Evolutionary conservation across 192 early-diverging fungal species (phyloP), one percentile per base, ranked within the genome.

Genomic region (Dispira parvispora): DNA sequence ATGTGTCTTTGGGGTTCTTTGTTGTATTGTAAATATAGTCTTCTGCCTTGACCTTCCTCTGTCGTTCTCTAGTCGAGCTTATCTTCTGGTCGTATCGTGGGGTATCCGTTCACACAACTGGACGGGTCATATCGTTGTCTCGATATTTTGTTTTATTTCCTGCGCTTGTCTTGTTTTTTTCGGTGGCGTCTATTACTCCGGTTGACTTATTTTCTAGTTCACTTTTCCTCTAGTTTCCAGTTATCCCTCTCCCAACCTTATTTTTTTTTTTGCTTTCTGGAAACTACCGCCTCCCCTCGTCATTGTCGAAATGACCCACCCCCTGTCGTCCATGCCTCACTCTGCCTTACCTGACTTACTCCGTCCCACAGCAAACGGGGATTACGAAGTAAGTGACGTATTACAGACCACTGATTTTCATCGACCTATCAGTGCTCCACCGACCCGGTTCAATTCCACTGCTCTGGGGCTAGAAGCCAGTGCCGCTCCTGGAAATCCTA

Each of bases 351-450:
- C 18, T 11, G 46, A 18, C 18, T 18, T 18, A 18, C 11, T 18
- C 46, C n/a, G n/a, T n/a, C n/a, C n/a, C n/a, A n/a, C n/a, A n/a
- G n/a, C n/a, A n/a, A n/a, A n/a, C n/a, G n/a, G n/a, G n/a, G n/a
- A n/a, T n/a, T n/a, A n/a, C n/a, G n/a, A n/a, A n/a, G n/a, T n/a
- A n/a, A n/a, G 18, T 46, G 18, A 13, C 12, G 46, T 18, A 13
- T 46, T 18, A 11, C 46, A 13, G 46, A 46, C 18, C 12, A 18
- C 11, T 46, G 18, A 13, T 11, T 13, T 12, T 53, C 52, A 53
- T 25, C 52, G 52, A 10, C 52, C 52, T 25, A 53, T 53, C 26
- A 53, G 52, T n/a, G 52, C 52, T 8, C 52, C 52, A 25, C 52
- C 52, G 10, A 25, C 52, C 20, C 52, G 52, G 9, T 25, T 25